phyloP scores from a whole-genome alignment of 305 asterid genomes.

The Solanum aculeatissimum region DNA sequence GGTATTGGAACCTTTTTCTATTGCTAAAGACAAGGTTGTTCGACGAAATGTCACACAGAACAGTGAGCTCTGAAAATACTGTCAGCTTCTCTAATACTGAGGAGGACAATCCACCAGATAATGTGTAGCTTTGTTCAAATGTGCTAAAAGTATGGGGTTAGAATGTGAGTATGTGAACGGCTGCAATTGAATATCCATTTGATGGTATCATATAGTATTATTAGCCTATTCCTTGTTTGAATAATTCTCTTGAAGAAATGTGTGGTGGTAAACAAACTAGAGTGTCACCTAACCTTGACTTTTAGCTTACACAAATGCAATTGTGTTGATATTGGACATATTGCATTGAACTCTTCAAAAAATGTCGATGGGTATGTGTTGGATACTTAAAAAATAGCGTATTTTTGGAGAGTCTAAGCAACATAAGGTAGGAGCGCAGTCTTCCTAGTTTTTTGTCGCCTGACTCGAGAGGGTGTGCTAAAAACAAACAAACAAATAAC shows the following conservation, averaged over 20 bases:
- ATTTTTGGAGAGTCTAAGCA: background rate
- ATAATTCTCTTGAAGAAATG: background rate
- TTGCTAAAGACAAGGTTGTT: background rate
- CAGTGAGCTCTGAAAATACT: background rate
- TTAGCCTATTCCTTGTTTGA: background rate
- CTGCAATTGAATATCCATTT: background rate
- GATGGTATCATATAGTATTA: background rate
- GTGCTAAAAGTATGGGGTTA: too few species aligned
- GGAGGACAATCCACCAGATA: background rate
- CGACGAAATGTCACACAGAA: background rate
- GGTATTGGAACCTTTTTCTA: background rate
- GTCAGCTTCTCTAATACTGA: background rate
- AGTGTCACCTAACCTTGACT: background rate
- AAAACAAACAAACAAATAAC: too few species aligned
- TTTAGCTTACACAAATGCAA: background rate
- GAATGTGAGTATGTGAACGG: background rate
- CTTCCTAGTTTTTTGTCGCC: background rate
- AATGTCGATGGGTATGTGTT: too few species aligned
- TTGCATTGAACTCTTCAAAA: too few species aligned
- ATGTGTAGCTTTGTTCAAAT: too few species aligned
- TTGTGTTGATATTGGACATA: background rate
- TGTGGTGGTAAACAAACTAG: background rate
- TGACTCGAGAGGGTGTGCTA: background rate
- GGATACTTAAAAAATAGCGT: background rate
- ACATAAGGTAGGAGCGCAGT: background rate